Evolutionary conservation across 805 yeast genomes (phyloP).

Genomic region (Blastobotrys parvus): DNA sequence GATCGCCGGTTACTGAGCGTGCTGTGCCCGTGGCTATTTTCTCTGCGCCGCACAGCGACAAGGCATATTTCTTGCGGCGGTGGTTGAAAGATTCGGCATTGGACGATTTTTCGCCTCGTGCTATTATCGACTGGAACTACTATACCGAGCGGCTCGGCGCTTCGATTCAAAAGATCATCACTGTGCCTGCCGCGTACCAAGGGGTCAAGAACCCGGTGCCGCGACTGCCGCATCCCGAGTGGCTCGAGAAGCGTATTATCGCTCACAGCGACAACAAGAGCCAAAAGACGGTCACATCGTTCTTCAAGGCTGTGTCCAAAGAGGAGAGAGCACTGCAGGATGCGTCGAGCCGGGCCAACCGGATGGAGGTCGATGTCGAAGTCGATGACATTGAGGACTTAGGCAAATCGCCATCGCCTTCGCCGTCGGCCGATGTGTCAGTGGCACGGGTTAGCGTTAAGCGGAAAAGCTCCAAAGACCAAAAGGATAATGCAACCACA

Average conservation of each 20-base stretch:
- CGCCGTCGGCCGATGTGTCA: background rate
- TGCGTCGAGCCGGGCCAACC: slow-evolving; percentile 9
- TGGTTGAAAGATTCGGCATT: slow-evolving; percentile 80
- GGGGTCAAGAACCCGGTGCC: slow-evolving; percentile 87
- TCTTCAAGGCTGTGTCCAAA: slow-evolving; percentile 28
- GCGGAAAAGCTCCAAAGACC: slow-evolving; percentile 7
- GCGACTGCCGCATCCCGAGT: slow-evolving; percentile 85
- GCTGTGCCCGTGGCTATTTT: slow-evolving; percentile 96
- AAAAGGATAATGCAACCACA: background rate
- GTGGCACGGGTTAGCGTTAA: slow-evolving; percentile 6
- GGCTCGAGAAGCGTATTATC: slow-evolving; percentile 66
- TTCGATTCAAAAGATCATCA: slow-evolving; percentile 86
- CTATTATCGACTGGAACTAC: slow-evolving; percentile 87
- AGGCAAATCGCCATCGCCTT: slow-evolving; percentile 27
- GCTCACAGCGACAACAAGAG: slow-evolving; percentile 56
- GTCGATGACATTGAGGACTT: slow-evolving; percentile 72
- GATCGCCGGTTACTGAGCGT: slow-evolving; percentile 89
- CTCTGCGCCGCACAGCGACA: slow-evolving; percentile 67
- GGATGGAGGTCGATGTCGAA: slow-evolving; percentile 24
- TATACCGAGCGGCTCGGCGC: slow-evolving; percentile 86
- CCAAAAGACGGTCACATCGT: slow-evolving; percentile 59
- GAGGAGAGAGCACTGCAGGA: background rate
- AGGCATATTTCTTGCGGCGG: slow-evolving; percentile 60
- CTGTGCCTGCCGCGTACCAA: slow-evolving; percentile 96
- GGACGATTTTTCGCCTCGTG: slow-evolving; percentile 77